Conservation (phyloP, 805 yeast species). For the Kuraishia molischiana region DNA sequence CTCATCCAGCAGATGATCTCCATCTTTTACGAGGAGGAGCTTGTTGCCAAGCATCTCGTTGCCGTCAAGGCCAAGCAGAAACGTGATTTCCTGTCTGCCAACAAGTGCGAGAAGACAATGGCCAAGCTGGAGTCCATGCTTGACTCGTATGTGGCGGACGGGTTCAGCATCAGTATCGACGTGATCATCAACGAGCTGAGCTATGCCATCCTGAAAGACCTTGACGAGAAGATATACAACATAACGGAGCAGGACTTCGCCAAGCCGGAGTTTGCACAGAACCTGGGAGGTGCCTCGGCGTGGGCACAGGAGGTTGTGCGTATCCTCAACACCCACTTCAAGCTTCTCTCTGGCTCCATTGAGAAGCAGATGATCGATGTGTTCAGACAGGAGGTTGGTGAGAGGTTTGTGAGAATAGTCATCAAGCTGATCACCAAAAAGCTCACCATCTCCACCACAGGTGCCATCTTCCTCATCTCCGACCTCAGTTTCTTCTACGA, state of each 20-base stretch:
- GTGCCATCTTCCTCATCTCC: conserved; percentile 74
- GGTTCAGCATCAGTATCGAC: conserved; percentile 85
- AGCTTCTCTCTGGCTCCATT: conserved; percentile 65
- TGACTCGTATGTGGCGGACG: conserved; percentile 88
- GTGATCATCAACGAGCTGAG: conserved; percentile 71
- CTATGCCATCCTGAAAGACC: conserved; percentile 11
- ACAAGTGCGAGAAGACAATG: conserved; percentile 59
- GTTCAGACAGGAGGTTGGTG: conserved; percentile 89
- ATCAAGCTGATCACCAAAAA: conserved; percentile 70
- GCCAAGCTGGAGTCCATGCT: conserved; percentile 62
- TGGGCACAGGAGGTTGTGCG: conserved; percentile 59
- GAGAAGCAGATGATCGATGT: conserved; percentile 86
- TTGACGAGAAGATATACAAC: conserved; percentile 42
- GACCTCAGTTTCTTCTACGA: conserved; percentile 75
- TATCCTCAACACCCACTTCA: conserved; percentile 60
- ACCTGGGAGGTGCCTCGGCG: conserved; percentile 29
- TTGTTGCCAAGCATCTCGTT: conserved; percentile 46
- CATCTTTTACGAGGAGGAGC: conserved; percentile 82
- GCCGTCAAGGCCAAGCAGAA: conserved; percentile 36
- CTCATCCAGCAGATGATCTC: conserved; percentile 86
- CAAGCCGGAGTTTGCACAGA: conserved; percentile 11
- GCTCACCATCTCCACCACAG: conserved; percentile 59
- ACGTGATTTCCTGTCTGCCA: conserved; percentile 67
- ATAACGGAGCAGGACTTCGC: conserved; percentile 16
- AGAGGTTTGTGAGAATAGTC: conserved; percentile 66